Evolutionary conservation across 495 filamentous ascomycete genomes (phyloP), one percentile per base, ranked within the genome.

Genomic region (Chaetomidium leptoderma): DNA sequence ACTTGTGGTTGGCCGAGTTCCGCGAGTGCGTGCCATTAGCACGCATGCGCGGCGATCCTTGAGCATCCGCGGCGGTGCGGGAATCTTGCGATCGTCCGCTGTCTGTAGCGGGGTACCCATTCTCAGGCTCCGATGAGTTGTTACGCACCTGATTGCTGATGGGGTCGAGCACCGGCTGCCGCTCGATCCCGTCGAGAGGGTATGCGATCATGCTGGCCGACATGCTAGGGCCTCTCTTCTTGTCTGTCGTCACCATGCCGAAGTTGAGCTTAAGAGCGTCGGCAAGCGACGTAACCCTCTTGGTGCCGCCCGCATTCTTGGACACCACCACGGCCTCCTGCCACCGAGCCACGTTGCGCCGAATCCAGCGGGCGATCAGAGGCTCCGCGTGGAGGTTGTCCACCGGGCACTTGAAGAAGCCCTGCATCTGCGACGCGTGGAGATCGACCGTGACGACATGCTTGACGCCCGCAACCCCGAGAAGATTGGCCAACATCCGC

Each of bases 341-440:
- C 93, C 93, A 98, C 50, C 87, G 81, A 16, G 80, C 75, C 19
- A 98, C 87, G 65, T 96, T 92, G 72, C 87, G 82, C 57, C 85
- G 83, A 67, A 97, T 93, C 95, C 93, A 97, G 56, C 91, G 86
- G 39, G 95, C 93, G 68, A 98, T 92, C 63, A 96, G 81, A 5
- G 93, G 93, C 72, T 98, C 93, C 19, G 95, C 93, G 65, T 96
- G 88, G 33, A 98, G 85, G 70, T 98, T 97, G 73, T 98, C 93
- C 48, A 98, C 93, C 10, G 93, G 95, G 66, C 93, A 95, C 62
- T 87, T 89, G 80, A 98, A 98, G 79, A 98, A 98, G 33, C 93
- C 93, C 75, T 97, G 95, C 88, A 97, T 97, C 75, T 97, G 93
- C 10, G 90, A 92, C 57, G 90, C 90, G 76, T 98, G 93, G 10